A percentile compares a stretch with the other conserved stretches of the same genome.
These are phyloP conservation scores for Cercospora sp. DNA, from an alignment of 2,329 filamentous ascomycete species.

Conservation along the genomic window DNA sequence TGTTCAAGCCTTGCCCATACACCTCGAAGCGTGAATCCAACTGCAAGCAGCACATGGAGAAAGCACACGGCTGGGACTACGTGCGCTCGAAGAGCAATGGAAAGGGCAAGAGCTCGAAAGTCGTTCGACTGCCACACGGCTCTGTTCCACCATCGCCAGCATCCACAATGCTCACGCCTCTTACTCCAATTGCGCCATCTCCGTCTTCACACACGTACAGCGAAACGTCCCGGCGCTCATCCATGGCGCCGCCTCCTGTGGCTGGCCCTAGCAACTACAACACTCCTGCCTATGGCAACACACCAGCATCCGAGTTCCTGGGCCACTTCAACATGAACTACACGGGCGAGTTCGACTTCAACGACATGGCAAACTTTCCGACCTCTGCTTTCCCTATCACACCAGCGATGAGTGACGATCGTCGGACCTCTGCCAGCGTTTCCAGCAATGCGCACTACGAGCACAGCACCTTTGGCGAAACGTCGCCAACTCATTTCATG, in stretches of 20 bases:
- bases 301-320: constrained; percentile 37
- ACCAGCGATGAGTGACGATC: constrained; percentile 39
- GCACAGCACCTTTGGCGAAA: constrained; percentile 45
- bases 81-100: constrained; percentile 90
- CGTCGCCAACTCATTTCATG: constrained; percentile 52
- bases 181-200: constrained; percentile 42
- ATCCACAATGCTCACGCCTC: constrained; percentile 42
- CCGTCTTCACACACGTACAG: constrained; percentile 43
- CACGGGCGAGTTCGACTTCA: constrained; percentile 36
- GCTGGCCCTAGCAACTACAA: constrained; percentile 36
- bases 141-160: constrained; percentile 64
- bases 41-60: constrained; percentile 99
- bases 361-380: constrained; percentile 33
- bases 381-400: constrained; percentile 35
- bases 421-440: constrained; percentile 32
- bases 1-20: constrained; percentile 82
- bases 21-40: constrained; percentile 95
- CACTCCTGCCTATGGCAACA: constrained; percentile 32
- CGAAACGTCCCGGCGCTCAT: constrained; percentile 35
- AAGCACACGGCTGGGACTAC: constrained; percentile 88
- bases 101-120: constrained; percentile 59
- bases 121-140: constrained; percentile 59
- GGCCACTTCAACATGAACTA: constrained; percentile 40
- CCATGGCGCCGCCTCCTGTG: constrained; percentile 37
- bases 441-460: constrained; percentile 44